Percentiles rank a stretch among this genome's conserved stretches.
These are phyloP conservation scores for Candida bentonensis DNA, from an alignment of 805 yeast species.

Conservation along the genomic window DNA sequence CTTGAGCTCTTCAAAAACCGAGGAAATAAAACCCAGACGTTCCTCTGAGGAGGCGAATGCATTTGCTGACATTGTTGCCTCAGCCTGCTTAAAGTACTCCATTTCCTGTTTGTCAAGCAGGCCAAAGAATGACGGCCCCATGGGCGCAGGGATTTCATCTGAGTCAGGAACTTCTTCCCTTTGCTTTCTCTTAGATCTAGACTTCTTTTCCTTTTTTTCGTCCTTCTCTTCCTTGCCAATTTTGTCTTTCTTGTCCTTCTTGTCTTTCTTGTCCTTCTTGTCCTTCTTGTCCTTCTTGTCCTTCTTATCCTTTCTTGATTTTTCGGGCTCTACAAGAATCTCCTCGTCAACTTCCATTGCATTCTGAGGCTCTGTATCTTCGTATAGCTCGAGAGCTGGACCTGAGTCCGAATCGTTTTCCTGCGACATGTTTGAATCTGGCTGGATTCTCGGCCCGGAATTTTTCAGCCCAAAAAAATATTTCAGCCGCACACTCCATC, in stretches of 20 bases:
- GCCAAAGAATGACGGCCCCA: conserved; percentile 54
- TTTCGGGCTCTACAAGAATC: neutral
- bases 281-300: conserved; percentile 8
- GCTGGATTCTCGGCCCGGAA: no score
- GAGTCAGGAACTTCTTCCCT: conserved; percentile 2
- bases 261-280: conserved; percentile 2
- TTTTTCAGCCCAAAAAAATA: no score
- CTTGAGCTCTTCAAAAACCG: conserved; percentile 70
- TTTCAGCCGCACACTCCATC: neutral
- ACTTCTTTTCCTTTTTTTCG: conserved; percentile 5
- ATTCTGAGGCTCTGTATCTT: neutral
- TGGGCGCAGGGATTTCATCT: no score
- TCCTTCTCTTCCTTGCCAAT: conserved; percentile 4
- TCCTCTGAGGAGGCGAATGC: conserved; percentile 68
- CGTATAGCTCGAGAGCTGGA: no score
- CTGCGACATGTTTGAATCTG: no score
- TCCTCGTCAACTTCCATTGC: neutral
- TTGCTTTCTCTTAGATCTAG: conserved; percentile 2
- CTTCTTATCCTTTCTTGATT: conserved; percentile 10
- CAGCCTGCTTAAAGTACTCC: conserved; percentile 89
- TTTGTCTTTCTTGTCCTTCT: neutral
- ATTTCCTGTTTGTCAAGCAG: conserved; percentile 70
- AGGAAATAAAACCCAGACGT: conserved; percentile 50
- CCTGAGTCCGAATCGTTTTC: no score
- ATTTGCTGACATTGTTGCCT: conserved; percentile 66